Evolutionary conservation across 805 yeast genomes (phyloP), one percentile per base, ranked within the genome.

Genomic region (Saccharomycopsis schoenii): DNA sequence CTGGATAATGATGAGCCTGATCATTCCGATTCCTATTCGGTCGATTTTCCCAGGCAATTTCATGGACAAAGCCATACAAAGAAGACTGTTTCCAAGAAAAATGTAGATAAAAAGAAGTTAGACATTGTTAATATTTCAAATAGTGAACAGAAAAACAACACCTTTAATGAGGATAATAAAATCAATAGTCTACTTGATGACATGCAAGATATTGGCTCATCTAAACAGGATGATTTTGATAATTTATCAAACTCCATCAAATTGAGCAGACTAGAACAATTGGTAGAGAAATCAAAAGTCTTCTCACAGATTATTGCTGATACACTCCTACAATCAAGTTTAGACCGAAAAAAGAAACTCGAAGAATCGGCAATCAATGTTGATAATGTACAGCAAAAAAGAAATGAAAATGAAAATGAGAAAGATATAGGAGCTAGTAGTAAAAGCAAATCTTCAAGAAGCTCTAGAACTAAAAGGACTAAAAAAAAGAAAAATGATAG

Each of bases 231-330:
- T 65, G 58, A 60, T 59, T 58, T 62, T n/a, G 65, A 67, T 43
- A 69, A 68, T 43, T 69, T 71, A 55, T 76, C 83, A 60, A 71
- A 71, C n/a, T 82, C 83, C 47, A 73, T 76, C 55, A 89, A 89
- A 68, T 74, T 90, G 54, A 79, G 80, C 59, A 79, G 89, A 60
- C 74, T 93, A 59, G 81, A 88, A 61, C 84, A 83, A 42, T 77
- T 93, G 64, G 90, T 93, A n/a, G 86, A 88, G 67, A 86, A 89
- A 68, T 89, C 97, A 17, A 92, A 90, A 69, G 82, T 92, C 1
- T 93, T 89, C 72, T 87, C 97, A 0, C 82, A 85, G 64, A 89
- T 93, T 65, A 88, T 93, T 51, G 84, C 96, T 2, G 92, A 90
- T 58, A 85, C 92, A 11, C 78, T 93, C 54, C 68, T 86, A 51